Evolutionary conservation across 2,329 filamentous ascomycete genomes (phyloP), one percentile per base, ranked within the genome.

Genomic region (Thermothelomyces thermophilus): DNA sequence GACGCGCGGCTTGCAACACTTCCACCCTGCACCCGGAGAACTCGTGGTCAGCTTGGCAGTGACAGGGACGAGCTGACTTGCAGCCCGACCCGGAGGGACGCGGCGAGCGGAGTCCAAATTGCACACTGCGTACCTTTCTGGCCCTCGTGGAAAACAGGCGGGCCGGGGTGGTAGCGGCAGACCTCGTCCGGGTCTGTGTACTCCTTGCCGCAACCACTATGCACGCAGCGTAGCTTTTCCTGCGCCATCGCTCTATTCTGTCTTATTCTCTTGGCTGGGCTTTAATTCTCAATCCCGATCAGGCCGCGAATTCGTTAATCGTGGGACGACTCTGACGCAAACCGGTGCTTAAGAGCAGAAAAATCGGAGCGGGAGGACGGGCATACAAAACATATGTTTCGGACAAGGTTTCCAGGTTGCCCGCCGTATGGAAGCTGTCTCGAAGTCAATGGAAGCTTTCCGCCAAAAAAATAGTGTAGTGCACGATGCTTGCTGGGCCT

Each of bases 1-100:
- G 62, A 97, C 90, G 63, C 93, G 86, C 50, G 90, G 86, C 72
- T 96, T 97, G 80, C 93, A 98, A 75, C 93, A 98, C 74, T 95
- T 94, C 91, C 93, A 97, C 65, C 93, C 91, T 96, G 63, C 17
- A 34, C 19, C 41, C 4, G n/a, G n/a, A 31, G 14, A 46, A 39
- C 41, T 16, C 10, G 34, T 31, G 43, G 43, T 46, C 11, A 46
- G 43, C 43, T 39, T 46, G 43, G 43, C 34, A 39, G 46, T 40
- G 40, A 42, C n/a, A 48, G 41, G n/a, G n/a, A 30, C 19, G 35
- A 33, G 50, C 13, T 31, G 28, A 26, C 9, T 26, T 26, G 5
- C 5, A 9, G 24, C n/a, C n/a, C n/a, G n/a, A n/a, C n/a, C n/a
- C n/a, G n/a, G n/a, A n/a, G n/a, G n/a, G n/a, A n/a, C n/a, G n/a